Conservation (phyloP, 2,329 filamentous ascomycete genomes). For the Elsinoe necatrix region DNA sequence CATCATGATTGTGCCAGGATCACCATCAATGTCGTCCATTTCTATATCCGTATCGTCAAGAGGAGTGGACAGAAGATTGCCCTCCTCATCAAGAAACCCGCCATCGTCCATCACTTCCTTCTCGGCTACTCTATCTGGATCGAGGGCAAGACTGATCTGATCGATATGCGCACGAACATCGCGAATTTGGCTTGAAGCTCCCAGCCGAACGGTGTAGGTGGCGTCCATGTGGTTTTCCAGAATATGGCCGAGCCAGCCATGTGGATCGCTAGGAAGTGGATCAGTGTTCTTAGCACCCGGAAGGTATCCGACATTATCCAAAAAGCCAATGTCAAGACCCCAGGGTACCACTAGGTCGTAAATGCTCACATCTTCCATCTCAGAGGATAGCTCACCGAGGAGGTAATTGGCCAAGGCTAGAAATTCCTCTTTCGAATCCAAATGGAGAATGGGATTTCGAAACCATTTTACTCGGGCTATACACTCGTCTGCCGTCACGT, state of each 20-base stretch:
- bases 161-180: constrained; percentile 11
- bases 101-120: background rate
- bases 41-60: constrained; percentile 19
- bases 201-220: constrained; percentile 7
- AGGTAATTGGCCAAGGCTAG: background rate
- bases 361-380: background rate
- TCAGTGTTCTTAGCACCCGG: background rate
- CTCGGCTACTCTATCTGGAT: background rate
- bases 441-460: constrained; percentile 5
- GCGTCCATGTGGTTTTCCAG: constrained; percentile 9
- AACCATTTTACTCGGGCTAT: constrained; percentile 51
- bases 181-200: background rate
- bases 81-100: background rate
- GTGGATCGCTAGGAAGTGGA: background rate
- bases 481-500: constrained; percentile 47
- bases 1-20: constrained; percentile 10
- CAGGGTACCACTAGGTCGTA: constrained; percentile 8
- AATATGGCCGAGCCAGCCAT: constrained; percentile 10
- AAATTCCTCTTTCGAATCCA: background rate
- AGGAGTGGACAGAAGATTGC: background rate
- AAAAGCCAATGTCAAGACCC: constrained; percentile 1
- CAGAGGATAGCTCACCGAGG: background rate
- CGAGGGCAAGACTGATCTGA: constrained; percentile 2
- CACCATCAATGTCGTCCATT: constrained; percentile 19
- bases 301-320: constrained; percentile 4